phyloP scores from a whole-genome alignment of 768 basidiomycete species.

The Suillus cothurnatus region DNA sequence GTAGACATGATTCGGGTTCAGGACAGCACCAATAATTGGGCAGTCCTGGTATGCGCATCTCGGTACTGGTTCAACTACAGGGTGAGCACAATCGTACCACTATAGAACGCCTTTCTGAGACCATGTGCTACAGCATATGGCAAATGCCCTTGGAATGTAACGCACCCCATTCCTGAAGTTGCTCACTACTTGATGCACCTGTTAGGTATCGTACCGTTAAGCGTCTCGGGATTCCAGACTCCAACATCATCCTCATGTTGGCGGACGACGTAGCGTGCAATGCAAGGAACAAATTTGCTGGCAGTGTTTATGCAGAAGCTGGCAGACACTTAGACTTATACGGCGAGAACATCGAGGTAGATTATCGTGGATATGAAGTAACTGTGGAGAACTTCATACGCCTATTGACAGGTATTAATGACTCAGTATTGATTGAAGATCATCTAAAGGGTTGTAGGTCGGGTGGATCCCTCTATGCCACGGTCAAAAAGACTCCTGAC shows the following conservation, averaged over 20 bases:
- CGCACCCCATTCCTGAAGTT: not conserved
- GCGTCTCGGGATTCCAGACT: conserved; percentile 96
- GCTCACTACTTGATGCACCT: conserved; percentile 10
- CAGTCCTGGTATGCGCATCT: conserved; percentile 92
- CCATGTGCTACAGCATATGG: conserved; percentile 78
- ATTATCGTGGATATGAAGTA: conserved; percentile 97
- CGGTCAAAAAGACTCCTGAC: conserved; percentile 91
- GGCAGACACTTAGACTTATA: conserved; percentile 86
- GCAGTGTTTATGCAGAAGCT: conserved; percentile 88
- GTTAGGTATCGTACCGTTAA: conserved; percentile 96
- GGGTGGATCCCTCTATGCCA: conserved; percentile 81
- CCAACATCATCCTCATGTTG: conserved; percentile 98
- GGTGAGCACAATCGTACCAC: conserved; percentile 49
- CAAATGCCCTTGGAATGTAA: conserved; percentile 95
- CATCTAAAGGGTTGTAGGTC: conserved; percentile 51
- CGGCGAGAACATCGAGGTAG: conserved; percentile 96
- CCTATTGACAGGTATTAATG: conserved; percentile 77
- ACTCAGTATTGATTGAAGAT: not conserved
- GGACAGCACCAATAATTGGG: conserved; percentile 98
- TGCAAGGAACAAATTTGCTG: conserved; percentile 87
- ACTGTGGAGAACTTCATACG: conserved; percentile 96
- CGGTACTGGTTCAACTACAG: conserved; percentile 99
- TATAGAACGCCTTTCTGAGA: conserved; percentile 1
- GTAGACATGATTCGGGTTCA: conserved; percentile 36
- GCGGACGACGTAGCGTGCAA: conserved; percentile 97